Percentiles rank a stretch among this genome's conserved stretches.
Evolutionary conservation across 2,329 filamentous ascomycete genomes (phyloP).

Genomic region (Diplocarpon rosae): DNA sequence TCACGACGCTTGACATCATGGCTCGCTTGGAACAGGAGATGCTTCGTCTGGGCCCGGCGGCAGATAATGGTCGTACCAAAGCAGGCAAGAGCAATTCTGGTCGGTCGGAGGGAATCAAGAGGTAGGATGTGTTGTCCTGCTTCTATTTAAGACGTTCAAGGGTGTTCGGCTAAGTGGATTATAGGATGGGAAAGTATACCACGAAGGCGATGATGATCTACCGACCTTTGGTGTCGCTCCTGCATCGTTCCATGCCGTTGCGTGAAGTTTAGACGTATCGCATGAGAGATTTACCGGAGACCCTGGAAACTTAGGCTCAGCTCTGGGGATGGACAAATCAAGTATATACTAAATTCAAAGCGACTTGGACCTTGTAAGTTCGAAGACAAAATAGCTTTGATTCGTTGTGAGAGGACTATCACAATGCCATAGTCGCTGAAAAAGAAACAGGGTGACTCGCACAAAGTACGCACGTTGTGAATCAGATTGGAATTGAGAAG

Average conservation of each 20-base stretch:
- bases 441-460: neutral
- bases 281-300: too few relatives aligned
- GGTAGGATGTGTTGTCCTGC: neutral
- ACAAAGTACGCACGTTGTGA: neutral
- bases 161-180: neutral
- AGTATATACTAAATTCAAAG: too few relatives aligned
- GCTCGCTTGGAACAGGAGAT: neutral
- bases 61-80: neutral
- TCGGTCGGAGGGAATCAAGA: neutral
- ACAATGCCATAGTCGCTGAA: too few relatives aligned
- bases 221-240: neutral
- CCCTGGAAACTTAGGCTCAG: too few relatives aligned
- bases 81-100: neutral
- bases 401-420: too few relatives aligned
- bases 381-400: too few relatives aligned
- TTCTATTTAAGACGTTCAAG: neutral
- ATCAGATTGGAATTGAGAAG: neutral
- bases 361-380: too few relatives aligned
- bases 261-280: neutral
- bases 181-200: neutral
- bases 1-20: constrained; percentile 2
- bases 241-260: neutral
- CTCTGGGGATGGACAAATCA: too few relatives aligned
- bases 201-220: neutral
- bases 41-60: neutral